Conservation (phyloP, 2,329 filamentous ascomycete genomes). For the Exophiala sideris region DNA sequence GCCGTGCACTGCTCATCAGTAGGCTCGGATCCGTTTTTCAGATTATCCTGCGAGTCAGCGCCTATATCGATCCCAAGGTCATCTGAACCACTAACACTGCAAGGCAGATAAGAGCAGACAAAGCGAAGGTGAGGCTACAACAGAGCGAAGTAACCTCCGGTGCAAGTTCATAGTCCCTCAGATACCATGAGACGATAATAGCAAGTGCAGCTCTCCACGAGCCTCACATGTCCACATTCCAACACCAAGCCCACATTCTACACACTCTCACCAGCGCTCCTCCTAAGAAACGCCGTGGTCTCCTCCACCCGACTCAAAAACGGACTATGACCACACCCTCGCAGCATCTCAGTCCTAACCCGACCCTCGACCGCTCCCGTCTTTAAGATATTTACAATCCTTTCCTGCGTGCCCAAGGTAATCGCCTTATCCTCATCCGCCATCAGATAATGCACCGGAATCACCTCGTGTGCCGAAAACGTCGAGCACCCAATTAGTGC, state of each 20-base stretch:
- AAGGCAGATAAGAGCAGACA: too few relatives aligned
- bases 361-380: not conserved
- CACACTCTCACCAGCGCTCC: constrained; percentile 12
- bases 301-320: constrained; percentile 8
- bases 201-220: too few relatives aligned
- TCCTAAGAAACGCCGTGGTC: constrained; percentile 13
- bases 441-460: constrained; percentile 9
- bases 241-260: not conserved
- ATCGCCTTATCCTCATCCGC: constrained; percentile 5
- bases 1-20: too few relatives aligned
- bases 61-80: too few relatives aligned
- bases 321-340: constrained; percentile 5
- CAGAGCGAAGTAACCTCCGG: too few relatives aligned
- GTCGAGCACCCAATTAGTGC: constrained; percentile 1
- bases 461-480: constrained; percentile 6
- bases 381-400: not conserved
- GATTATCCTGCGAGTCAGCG: too few relatives aligned
- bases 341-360: constrained; percentile 7
- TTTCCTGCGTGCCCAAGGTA: constrained; percentile 1
- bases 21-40: too few relatives aligned
- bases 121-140: too few relatives aligned
- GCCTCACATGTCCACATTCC: too few relatives aligned
- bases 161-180: too few relatives aligned
- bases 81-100: too few relatives aligned
- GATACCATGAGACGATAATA: too few relatives aligned